Evolutionary conservation across 768 basidiomycete species (phyloP).

Genomic region (Rubroboletus satanas): DNA sequence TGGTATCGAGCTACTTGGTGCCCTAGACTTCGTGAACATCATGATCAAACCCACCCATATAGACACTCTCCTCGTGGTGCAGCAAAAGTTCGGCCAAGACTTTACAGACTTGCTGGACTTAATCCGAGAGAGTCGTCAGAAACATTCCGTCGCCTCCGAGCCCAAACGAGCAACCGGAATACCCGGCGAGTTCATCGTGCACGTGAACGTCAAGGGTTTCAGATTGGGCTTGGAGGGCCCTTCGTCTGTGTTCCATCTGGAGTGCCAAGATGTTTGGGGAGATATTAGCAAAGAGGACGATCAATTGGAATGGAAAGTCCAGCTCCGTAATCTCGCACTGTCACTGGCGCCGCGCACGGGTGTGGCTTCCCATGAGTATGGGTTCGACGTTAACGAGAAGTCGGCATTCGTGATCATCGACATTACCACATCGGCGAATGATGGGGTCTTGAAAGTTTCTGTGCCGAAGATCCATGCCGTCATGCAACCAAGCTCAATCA

Average conservation of each 20-base stretch:
- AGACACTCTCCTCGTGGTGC: constrained; percentile 79
- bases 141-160: constrained; percentile 13
- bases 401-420: constrained; percentile 87
- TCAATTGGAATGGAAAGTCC: constrained; percentile 60
- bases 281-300: constrained; percentile 43
- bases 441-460: constrained; percentile 43
- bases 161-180: constrained; percentile 14
- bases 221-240: constrained; percentile 72
- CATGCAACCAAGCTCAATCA: constrained; percentile 91
- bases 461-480: constrained; percentile 85
- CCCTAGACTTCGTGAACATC: constrained; percentile 67
- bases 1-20: constrained; percentile 48
- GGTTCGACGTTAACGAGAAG: constrained; percentile 56
- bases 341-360: constrained; percentile 67
- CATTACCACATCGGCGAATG: constrained; percentile 45
- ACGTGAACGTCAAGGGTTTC: constrained; percentile 74
- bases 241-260: constrained; percentile 68
- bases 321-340: constrained; percentile 72
- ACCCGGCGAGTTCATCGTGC: constrained; percentile 41
- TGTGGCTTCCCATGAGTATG: constrained; percentile 31
- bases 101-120: constrained; percentile 75
- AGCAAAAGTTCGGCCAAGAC: constrained; percentile 87
- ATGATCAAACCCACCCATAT: constrained; percentile 78
- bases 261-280: constrained; percentile 72
- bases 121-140: constrained; percentile 55